Evolutionary conservation across 306 rosid species (phyloP), one percentile per base, ranked within the genome.

Genomic region (Styphnolobium japonicum): DNA sequence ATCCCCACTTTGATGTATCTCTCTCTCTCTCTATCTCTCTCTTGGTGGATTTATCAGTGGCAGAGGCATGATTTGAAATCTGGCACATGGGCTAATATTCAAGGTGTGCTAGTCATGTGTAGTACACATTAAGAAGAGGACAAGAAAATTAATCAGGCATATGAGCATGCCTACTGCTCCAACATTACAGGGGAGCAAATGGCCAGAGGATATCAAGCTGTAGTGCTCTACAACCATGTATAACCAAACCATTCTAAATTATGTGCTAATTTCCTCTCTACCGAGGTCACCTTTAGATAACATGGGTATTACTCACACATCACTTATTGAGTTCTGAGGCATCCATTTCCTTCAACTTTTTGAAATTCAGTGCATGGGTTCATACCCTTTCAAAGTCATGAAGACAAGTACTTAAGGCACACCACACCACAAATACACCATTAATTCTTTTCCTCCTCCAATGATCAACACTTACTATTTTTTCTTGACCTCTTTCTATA

Each of bases 51-150:
- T 52, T 36, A 40, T 52, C 0, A 71, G 65, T 55, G 78, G 57
- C 68, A 57, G 16, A 42, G 34, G 46, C 80, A 56, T 73, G 78
- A 56, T 37, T n/a, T 56, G 67, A 55, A 36, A 42, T 33, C 36
- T 72, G 14, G 0, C 37, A 43, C 25, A 53, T 37, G 65, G 69
- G 57, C 60, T 55, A 60, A 60, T n/a, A n/a, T 9, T 46, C 22
- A 19, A 22, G 33, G 29, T 73, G 31, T 21, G 74, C 2, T 37
- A 45, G 62, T 62, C 72, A 75, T 60, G 61, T 61, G 42, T 39
- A 45, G 15, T 43, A 27, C 80, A 18, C 4, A 22, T 40, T 15
- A 16, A 48, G 19, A 49, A 0, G 23, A 49, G 23, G 49, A 43
- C 49, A 43, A 43, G 6, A 0, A 5, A 5, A 5, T 4, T 48